These are phyloP conservation scores for Eimeria acervulina DNA, from an alignment of 169 alveolate genomes.

Conservation along the genomic window DNA sequence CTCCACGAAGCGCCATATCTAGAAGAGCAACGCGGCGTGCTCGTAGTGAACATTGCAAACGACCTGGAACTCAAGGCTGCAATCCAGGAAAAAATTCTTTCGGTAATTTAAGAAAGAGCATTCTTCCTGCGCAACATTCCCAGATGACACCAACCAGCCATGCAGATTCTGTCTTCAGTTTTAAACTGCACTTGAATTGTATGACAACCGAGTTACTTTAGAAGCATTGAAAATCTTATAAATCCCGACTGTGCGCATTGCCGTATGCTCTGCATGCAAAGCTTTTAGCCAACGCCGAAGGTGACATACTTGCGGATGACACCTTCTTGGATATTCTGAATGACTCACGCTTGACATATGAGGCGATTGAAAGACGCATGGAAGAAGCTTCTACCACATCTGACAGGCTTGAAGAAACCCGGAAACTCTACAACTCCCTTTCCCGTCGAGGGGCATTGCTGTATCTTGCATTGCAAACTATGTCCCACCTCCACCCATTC, in stretches of 20 bases:
- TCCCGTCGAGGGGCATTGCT: slow-evolving; percentile 97
- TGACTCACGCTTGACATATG: slow-evolving; percentile 52
- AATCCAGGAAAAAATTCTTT: slow-evolving; percentile 94
- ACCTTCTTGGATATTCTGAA: slow-evolving; percentile 37
- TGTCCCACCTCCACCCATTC: slow-evolving; percentile 85
- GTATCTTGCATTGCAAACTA: slow-evolving; percentile 88
- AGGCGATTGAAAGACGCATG: slow-evolving; percentile 92
- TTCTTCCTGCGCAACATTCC: background rate
- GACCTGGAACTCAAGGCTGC: slow-evolving; percentile 92
- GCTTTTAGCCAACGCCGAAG: slow-evolving; percentile 81
- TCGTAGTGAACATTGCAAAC: slow-evolving; percentile 93
- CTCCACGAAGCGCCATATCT: slow-evolving; percentile 95
- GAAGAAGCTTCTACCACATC: slow-evolving; percentile 92
- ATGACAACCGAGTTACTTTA: background rate
- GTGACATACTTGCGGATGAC: slow-evolving; percentile 72
- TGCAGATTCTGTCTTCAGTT: background rate
- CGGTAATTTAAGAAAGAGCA: slow-evolving; percentile 79
- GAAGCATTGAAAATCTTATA: background rate
- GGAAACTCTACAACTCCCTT: slow-evolving; percentile 96
- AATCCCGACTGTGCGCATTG: background rate
- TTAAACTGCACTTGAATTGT: background rate
- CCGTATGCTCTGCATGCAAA: slow-evolving; percentile 40
- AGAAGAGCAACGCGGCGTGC: slow-evolving; percentile 92
- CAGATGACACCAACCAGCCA: background rate
- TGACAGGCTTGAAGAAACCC: slow-evolving; percentile 93